These are phyloP conservation scores for Wallacemonas rigidus DNA, from an alignment of 208 protist genomes.

Conservation along the genomic window DNA sequence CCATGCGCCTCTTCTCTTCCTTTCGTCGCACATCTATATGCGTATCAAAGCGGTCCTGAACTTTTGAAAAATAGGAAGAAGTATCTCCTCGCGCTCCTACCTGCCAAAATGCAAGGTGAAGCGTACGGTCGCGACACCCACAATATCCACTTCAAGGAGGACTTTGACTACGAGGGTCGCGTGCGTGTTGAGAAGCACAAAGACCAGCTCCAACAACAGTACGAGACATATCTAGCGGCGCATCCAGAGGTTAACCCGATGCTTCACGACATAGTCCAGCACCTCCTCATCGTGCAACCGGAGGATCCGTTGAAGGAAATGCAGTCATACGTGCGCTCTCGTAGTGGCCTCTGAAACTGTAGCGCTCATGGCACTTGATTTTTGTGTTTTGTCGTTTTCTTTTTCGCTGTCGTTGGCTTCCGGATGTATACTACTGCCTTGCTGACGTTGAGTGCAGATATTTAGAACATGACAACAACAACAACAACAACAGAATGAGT, in stretches of 20 bases:
- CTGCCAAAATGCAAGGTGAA: background rate
- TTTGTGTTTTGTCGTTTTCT: too few relatives aligned
- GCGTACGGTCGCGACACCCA: background rate
- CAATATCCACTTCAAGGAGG: slow-evolving; percentile 35
- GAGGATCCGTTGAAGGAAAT: slow-evolving; percentile 67
- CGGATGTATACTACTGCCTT: too few relatives aligned
- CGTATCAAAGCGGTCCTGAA: too few relatives aligned
- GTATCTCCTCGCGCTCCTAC: too few relatives aligned
- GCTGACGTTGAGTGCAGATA: too few relatives aligned
- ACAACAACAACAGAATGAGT: too few relatives aligned
- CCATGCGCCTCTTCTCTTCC: too few relatives aligned
- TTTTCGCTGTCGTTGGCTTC: too few relatives aligned
- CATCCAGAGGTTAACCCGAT: slow-evolving; percentile 68
- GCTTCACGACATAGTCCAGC: slow-evolving; percentile 70
- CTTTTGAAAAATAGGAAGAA: too few relatives aligned
- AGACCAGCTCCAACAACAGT: slow-evolving; percentile 35
- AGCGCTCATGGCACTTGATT: too few relatives aligned
- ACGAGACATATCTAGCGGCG: slow-evolving; percentile 47
- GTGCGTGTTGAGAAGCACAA: slow-evolving; percentile 66
- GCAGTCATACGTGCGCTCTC: slow-evolving; percentile 49
- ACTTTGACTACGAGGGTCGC: slow-evolving; percentile 75
- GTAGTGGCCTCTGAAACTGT: slow-evolving; percentile 16
- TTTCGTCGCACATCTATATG: too few relatives aligned
- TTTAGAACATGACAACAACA: too few relatives aligned
- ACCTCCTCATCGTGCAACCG: slow-evolving; percentile 65